Evolutionary conservation across 768 basidiomycete species (phyloP), one percentile per base, ranked within the genome.

Genomic region (Boletus eberwhitei): DNA sequence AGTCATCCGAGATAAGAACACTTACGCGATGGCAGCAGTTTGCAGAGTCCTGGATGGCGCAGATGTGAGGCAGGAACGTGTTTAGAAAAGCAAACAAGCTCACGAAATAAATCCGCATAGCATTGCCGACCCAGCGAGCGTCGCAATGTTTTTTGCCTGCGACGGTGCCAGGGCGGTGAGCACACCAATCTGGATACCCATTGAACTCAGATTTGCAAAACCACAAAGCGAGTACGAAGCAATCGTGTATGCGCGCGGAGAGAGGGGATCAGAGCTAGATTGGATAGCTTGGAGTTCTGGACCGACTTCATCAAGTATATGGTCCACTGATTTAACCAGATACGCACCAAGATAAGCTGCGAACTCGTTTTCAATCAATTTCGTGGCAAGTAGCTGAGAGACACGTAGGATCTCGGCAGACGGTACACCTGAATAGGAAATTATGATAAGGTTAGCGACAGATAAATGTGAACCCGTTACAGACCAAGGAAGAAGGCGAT

Each of bases 211-310:
- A 68, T 95, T 95, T 55, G 90, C 90, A 65, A 96, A 96, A 11
- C 94, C 94, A 70, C 92, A 94, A 16, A 95, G 84, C 16, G 88
- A 86, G 68, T 94, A 96, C 34, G 87, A 85, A 14, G 88, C 84
- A 61, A 95, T 93, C 49, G 86, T 88, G 72, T 78, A 93, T 21
- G 85, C 89, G 53, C 88, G 90, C 31, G 72, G 76, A 21, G 85
- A 84, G 48, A 93, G 79, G 4, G 88, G 81, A 47, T 77, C 71
- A 22, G 73, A 68, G 55, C 70, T 65, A 8, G 72, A 71, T 57
- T 84, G 77, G 49, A 91, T 77, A 8, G 71, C 71, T 59, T 67
- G 59, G 38, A 73, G 65, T 32, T 78, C 77, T 48, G 71, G 46
- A 54, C 31, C 13, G 39, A 50, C 13, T 32, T 29, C n/a, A 34